Evolutionary conservation across 208 protist species (phyloP), one percentile per base, ranked within the genome.

Genomic region (Wallacemonas collosoma): DNA sequence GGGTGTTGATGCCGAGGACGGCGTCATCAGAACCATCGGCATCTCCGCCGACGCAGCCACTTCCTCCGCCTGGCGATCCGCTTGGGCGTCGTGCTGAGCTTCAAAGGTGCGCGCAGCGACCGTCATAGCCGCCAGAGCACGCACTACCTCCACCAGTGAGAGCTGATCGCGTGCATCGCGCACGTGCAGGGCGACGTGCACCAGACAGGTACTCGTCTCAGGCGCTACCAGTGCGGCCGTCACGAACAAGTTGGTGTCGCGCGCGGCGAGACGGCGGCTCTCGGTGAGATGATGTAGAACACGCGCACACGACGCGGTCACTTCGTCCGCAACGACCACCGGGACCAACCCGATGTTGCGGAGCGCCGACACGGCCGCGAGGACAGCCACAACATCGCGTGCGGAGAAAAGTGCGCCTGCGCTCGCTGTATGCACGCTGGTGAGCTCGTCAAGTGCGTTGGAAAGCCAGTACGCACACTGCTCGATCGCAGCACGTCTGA

Each of bases 121-220:
- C 3, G 79, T 53, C 38, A 87, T 17, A 3, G 82, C 76, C 48
- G 75, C 73, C 43, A 90, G 74, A 11, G 73, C 63, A 38, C 78
- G 51, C 38, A 82, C 80, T 6, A 81, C 54, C 40, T 81, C 76
- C 7, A 68, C 51, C 41, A 61, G 50, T 12, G 70, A 60, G n/a
- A 85, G 63, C 55, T 55, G 53, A 39, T 75, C 58, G 0, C 67
- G 73, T 38, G 73, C 58, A 12, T 85, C 83, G 11, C 81, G 76
- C 39, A 87, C 51, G 57, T 68, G 61, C 1, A 51, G 14, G 3
- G 75, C 71, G 2, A 62, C 50, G 9, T 74, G 76, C 36, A 87
- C 35, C 9, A 88, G 38, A 6, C 70, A 40, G 26, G 54, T 40
- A 2, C 77, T 74, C 43, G 76, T 71, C 47, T 73, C 61, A 6